phyloP scores from a whole-genome alignment of 2,329 filamentous ascomycete genomes.

The Aspergillus puulaauensis region DNA sequence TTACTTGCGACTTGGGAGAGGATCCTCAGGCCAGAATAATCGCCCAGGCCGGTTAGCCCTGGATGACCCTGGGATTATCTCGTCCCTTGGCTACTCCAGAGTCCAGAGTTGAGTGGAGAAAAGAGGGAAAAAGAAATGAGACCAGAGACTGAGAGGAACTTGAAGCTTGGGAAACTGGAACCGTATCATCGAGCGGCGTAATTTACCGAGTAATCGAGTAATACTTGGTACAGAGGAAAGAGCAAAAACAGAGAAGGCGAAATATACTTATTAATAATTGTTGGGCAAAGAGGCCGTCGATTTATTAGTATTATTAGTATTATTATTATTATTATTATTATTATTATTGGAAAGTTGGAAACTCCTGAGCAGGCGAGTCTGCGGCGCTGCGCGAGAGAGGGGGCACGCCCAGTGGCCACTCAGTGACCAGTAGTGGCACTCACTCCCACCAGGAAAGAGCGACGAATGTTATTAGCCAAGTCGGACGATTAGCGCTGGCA shows the following conservation, averaged over 20 bases:
- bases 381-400: not conserved
- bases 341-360: not conserved
- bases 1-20: not conserved
- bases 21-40: conserved; percentile 8
- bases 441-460: conserved; percentile 5
- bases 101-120: not conserved
- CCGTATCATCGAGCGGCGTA: not conserved
- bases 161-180: not conserved
- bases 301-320: not conserved
- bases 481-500: not conserved
- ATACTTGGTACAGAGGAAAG: too few relatives aligned
- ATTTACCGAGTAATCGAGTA: not conserved
- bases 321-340: not conserved
- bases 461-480: conserved; percentile 3
- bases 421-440: not conserved
- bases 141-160: not conserved
- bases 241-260: not conserved
- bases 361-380: not conserved
- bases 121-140: not conserved
- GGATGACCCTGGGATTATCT: not conserved
- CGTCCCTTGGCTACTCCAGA: not conserved
- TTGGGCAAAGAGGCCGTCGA: not conserved
- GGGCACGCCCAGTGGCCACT: not conserved
- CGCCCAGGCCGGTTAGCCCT: not conserved
- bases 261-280: conserved; percentile 1